Base-by-base conservation (phyloP, 2,329 filamentous ascomycete genomes). In the Fusarium citri region DNA sequence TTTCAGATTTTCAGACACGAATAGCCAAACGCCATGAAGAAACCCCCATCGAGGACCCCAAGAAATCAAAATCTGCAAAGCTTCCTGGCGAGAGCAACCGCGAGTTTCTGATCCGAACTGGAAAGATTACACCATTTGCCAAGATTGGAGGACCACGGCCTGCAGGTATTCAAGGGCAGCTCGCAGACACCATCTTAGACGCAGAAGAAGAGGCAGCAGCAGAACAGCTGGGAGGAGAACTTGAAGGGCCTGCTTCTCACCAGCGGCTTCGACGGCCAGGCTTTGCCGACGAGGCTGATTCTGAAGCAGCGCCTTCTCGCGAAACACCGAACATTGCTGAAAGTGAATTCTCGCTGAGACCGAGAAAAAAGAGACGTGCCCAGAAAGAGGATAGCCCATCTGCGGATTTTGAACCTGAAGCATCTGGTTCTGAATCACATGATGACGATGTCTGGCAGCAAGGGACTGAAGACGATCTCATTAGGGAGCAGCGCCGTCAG, bases 101-200 rank as follows among this genome's bases (percentile, higher is more conserved):
- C 53, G 94, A 97, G 48, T 99, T 92, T 77, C 87, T 99, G 48
- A 96, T 99, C 50, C 90, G 96, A 28, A 99, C 95, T 0, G 96
- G 96, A 66, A 98, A 98, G 81, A 98, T 99, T 72, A 99, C 96
- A 0, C 96, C 96, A 0, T 99, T 99, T 76, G 92, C 94, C 10
- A 92, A 91, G 68, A 87, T 97, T 73, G 89, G 89, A 26, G 86
- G 88, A 16, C 85, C 88, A n/a, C 82, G 89, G 3, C 85, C 85
- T 6, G 83, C 88, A 28, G 88, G 87, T 5, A 85, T 89, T 5
- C 85, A 90, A 46, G 91, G 91, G 3, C 91, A 90, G 64, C 83
- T 97, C 18, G 91, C 92, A 14, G 90, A 94, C 75, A 91, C 91
- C 4, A 87, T 97, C 62, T 83, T 94, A 16, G 93, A 97, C 77